Percentiles rank a stretch among this genome's conserved stretches.
Evolutionary conservation across 345 rosid species (phyloP).

Genomic region (Jatropha curcas): DNA sequence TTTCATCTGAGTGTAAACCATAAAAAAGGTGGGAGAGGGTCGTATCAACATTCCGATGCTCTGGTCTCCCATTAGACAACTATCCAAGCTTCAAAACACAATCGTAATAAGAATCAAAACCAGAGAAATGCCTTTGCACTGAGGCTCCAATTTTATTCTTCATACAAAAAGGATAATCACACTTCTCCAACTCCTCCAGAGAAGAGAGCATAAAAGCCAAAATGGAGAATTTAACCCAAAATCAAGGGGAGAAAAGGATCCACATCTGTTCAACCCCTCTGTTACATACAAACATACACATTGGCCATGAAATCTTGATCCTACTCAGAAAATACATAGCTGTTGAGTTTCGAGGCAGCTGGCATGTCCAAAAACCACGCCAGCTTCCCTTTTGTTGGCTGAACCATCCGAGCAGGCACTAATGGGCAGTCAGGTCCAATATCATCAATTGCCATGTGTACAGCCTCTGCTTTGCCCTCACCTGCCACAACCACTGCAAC

Average conservation of each 20-base stretch:
- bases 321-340: slow-evolving; percentile 42
- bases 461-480: slow-evolving; percentile 71
- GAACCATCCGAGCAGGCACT: slow-evolving; percentile 67
- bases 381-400: slow-evolving; percentile 62
- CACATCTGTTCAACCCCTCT: slow-evolving; percentile 26
- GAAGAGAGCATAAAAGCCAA: slow-evolving; percentile 24
- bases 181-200: slow-evolving; percentile 32
- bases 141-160: slow-evolving; percentile 37
- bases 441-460: slow-evolving; percentile 61
- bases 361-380: slow-evolving; percentile 85
- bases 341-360: slow-evolving; percentile 68
- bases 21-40: neutral
- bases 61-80: neutral
- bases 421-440: slow-evolving; percentile 38
- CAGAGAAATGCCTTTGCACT: slow-evolving; percentile 15
- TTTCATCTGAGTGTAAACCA: neutral
- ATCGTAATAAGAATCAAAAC: slow-evolving; percentile 7
- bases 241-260: slow-evolving; percentile 10
- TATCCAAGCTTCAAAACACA: slow-evolving; percentile 7
- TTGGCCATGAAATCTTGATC: slow-evolving; percentile 21
- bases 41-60: neutral
- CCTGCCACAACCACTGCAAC: slow-evolving; percentile 74
- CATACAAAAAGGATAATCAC: slow-evolving; percentile 34
- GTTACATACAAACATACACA: slow-evolving; percentile 37
- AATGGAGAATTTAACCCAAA: slow-evolving; percentile 34